Evolutionary conservation across 1,284 basidiomycete species (phyloP), one percentile per base, ranked within the genome.

Genomic region (Sanghuangporus baumii): DNA sequence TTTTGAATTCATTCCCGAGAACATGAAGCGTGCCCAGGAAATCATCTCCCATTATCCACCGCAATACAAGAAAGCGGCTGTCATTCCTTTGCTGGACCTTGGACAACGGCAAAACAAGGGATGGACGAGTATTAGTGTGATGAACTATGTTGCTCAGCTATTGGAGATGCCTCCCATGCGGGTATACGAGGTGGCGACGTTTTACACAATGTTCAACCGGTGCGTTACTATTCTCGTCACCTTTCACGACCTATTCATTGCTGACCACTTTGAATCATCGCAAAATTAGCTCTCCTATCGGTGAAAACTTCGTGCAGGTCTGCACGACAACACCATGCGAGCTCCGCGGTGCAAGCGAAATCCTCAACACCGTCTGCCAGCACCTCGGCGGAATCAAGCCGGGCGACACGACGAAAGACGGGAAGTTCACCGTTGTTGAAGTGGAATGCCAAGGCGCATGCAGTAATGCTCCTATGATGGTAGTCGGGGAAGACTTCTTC

Each of bases 201-300:
- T 99, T 80, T 99, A 99, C 78, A 99, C 96, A 68, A 98, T 99
- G 96, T 98, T 94, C 81, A 97, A 96, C 80, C 85, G 93, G 90
- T 90, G 64, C 70, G 81, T 71, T 14, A 3, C 18, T n/a, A 20
- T 40, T 57, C 11, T 46, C 38, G 36, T 26, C 26, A 31, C 40
- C 16, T 12, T 9, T 26, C 58, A 40, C 26, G 18, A 4, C 23
- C 20, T 14, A 3, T 36, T 38, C 6, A 8, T 3, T 38, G 1
- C n/a, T 23, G 36, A 16, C 6, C 36, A 14, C 1, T 1, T 41
- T 41, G 41, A 51, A 11, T 9, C 55, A 1, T 6, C 12, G 20
- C 8, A 43, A 36, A 23, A 18, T 41, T 66, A 94, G 94, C 57
- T 95, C 97, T 76, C 97, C 96, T 6, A 94, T 98, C 64, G 96